phyloP scores from a whole-genome alignment of 192 early-diverging fungal species.

The Dimargaris cristalligena region DNA sequence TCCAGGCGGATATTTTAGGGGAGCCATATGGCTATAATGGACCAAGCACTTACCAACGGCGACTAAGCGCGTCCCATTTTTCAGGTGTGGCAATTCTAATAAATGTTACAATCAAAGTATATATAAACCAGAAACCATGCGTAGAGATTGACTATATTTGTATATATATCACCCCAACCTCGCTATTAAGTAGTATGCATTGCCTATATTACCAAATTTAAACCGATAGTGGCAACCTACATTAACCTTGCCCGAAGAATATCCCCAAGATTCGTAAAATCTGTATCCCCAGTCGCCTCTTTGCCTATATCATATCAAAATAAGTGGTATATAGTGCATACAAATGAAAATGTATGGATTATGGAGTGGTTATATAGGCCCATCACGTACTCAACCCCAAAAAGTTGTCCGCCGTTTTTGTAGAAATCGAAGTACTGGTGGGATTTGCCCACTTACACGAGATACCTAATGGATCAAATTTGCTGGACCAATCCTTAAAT shows the following conservation, averaged over 20 bases:
- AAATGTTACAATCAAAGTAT: background rate
- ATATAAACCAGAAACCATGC: background rate
- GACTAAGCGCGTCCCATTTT: constrained; percentile 57
- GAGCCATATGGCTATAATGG: no score
- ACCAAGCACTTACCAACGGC: constrained; percentile 44
- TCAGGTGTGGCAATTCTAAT: constrained; percentile 54
- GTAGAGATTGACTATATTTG: background rate
- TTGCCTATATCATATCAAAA: constrained; percentile 20
- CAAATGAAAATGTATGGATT: background rate
- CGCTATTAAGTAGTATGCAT: background rate
- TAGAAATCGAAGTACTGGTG: background rate
- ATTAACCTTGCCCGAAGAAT: constrained; percentile 24
- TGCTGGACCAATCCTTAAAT: constrained; percentile 36
- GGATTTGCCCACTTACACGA: constrained; percentile 15
- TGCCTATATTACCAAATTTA: background rate
- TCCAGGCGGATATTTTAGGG: no score
- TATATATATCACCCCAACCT: constrained; percentile 12
- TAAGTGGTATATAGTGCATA: constrained; percentile 2
- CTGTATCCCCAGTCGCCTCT: constrained; percentile 51
- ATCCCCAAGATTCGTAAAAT: constrained; percentile 22
- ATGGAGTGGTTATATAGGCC: background rate
- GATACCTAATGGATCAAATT: constrained; percentile 32
- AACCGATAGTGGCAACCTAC: constrained; percentile 4
- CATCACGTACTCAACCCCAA: background rate
- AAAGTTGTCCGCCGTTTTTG: constrained; percentile 9